These are phyloP conservation scores for Candida berthetii DNA, from an alignment of 805 yeast genomes.

Conservation along the genomic window DNA sequence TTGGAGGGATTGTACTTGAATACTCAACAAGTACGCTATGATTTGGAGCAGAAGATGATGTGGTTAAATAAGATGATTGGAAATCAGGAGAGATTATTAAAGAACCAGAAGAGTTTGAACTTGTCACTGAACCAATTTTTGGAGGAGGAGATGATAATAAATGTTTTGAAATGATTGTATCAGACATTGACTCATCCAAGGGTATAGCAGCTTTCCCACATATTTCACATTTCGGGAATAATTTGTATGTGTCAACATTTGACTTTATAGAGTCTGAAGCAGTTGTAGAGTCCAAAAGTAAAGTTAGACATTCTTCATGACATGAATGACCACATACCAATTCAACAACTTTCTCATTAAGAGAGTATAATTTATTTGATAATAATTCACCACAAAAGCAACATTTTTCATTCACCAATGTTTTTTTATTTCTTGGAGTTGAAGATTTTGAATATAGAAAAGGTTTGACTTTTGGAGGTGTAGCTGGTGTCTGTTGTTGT, in stretches of 20 bases:
- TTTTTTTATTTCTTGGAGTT: constrained; percentile 9
- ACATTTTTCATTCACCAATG: constrained; percentile 21
- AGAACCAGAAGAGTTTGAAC: constrained; percentile 2
- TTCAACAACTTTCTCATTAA: constrained; percentile 29
- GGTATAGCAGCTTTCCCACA: constrained; percentile 17
- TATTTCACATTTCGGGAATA: constrained; percentile 17
- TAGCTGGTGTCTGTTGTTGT: neutral
- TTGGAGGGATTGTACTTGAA: too few species aligned
- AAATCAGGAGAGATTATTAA: constrained; percentile 7
- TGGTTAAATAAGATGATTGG: neutral
- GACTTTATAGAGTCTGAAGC: neutral
- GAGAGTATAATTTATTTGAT: constrained; percentile 24
- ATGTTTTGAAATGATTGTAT: constrained; percentile 13
- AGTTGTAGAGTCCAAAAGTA: constrained; percentile 8
- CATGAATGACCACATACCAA: constrained; percentile 38
- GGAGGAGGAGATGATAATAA: constrained; percentile 8
- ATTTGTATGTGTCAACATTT: constrained; percentile 5
- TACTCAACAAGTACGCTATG: too few species aligned
- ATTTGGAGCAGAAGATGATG: neutral
- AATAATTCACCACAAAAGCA: constrained; percentile 38
- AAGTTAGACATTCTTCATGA: constrained; percentile 38
- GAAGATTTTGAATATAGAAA: constrained; percentile 10
- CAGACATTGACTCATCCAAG: constrained; percentile 12
- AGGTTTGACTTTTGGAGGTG: constrained; percentile 15
- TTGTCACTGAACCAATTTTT: neutral